Base-by-base conservation (phyloP, 1,139 yeast species). In the Yamadazyma diddensiae region DNA sequence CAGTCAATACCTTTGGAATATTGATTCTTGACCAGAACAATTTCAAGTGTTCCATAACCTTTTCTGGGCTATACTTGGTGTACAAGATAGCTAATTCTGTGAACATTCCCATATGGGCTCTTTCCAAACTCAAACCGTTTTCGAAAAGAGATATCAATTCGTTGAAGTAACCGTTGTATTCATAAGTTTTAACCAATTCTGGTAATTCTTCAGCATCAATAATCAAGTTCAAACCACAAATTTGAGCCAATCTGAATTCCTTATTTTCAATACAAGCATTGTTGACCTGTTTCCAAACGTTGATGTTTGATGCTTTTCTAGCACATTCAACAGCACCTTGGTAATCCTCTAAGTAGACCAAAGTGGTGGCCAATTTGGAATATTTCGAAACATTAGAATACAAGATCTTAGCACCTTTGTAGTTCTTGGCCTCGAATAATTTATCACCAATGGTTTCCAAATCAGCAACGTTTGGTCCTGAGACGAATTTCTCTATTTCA, bases 51-150 rank as follows among this genome's bases (percentile, higher is more conserved):
- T 92, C 98, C 88, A 87, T 85, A 33, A 94, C 86, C 64, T 82
- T 83, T 39, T 81, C 86, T 26, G 97, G 96, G 43, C 79, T 78
- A 64, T 90, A 92, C 62, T 90, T 92, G 47, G 94, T 76, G 68
- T 92, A 92, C 50, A 92, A 71, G 34, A 86, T 73, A 13, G 97
- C 96, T 53, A 94, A 75, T 61, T 90, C 97, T 8, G 99, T 92
- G 59, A 94, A 92, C 97, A 92, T 92, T 51, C 97, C 98, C 97
- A 92, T 92, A 57, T 94, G 98, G 24, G 99, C 98, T 59, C 98
- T 84, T 70, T 92, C 99, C 50, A 92, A 76, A 31, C 95, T 94
- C 40, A 92, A 75, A 47, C 98, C 98, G 50, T 88, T 94, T 65
- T 92, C 98, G 53, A 92, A 87, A 52, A 92, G 76, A 12, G 96